Base-by-base conservation (phyloP, 345 rosid genomes). In the Eucalyptus erythrocorys region DNA sequence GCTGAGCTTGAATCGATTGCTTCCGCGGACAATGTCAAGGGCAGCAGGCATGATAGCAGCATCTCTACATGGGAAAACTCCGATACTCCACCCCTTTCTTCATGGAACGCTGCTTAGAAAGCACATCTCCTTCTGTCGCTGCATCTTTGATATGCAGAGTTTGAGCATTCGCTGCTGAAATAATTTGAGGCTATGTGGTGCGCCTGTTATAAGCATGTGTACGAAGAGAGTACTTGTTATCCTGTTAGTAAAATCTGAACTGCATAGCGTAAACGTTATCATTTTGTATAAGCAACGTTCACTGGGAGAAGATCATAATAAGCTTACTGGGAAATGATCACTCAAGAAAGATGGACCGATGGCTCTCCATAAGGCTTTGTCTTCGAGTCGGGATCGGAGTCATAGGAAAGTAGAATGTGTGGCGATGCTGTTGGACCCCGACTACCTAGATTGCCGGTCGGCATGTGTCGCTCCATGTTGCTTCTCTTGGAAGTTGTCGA, bases 1-100 rank as follows among this genome's bases (percentile, higher is more conserved):
- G 89, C 92, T 48, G 94, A 95, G 89, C 94, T 94, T 3, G 98
- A 95, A 89, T 86, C 85, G 66, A 93, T 95, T 68, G 95, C 93
- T 48, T 89, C 90, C 11, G 86, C 89, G 1, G 93, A 90, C 68
- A 87, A 85, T 3, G 94, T 94, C 51, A 94, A 94, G 87, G 95
- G 96, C 6, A 93, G 93, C 17, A 86, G 95, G 87, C 93, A 93
- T 76, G 22, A 3, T 1, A 24, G 24, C 17, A 34, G 5, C 51
- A 1, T 86, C 10, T 2, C 82, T 30, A 96, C 96, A 12, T 92
- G 88, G 93, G 86, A 91, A 57, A 64, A 90, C 48, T 90, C 94
- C 0, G 95, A 95, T 21, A 95, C 96, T 49, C 95, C 96, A 43
- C 94, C 95, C 2, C 48, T 93, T 81, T 92, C 96, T 86, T 93